phyloP scores from a whole-genome alignment of 2,329 filamentous ascomycete genomes.

The Colletotrichum endophyticum region DNA sequence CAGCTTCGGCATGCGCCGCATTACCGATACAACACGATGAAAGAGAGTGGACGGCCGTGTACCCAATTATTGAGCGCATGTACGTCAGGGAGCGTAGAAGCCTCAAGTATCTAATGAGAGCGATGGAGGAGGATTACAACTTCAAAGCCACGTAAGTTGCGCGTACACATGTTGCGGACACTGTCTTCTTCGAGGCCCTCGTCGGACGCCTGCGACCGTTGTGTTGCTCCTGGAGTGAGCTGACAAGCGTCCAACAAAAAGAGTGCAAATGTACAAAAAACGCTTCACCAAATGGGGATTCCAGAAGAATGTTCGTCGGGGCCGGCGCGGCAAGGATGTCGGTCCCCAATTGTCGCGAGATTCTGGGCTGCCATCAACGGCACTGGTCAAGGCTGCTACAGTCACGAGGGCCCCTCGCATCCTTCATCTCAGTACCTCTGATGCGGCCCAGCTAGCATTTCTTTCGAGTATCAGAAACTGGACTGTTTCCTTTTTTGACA shows the following conservation, averaged over 20 bases:
- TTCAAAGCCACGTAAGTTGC: slow-evolving; percentile 26
- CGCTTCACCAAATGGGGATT: slow-evolving; percentile 27
- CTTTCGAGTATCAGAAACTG: not conserved
- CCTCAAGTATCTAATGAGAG: slow-evolving; percentile 23
- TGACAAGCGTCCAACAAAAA: not conserved
- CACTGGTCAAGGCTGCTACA: not conserved
- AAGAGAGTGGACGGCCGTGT: slow-evolving; percentile 23
- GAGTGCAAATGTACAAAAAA: slow-evolving; percentile 29
- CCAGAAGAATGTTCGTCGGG: slow-evolving; percentile 19
- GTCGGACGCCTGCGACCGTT: not conserved
- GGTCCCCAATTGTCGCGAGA: not conserved
- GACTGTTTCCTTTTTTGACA: not conserved
- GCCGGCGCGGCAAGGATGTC: not conserved
- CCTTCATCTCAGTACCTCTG: not conserved
- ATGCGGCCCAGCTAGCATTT: not conserved
- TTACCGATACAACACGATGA: slow-evolving; percentile 14
- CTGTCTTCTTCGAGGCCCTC: not conserved
- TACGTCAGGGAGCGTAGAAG: slow-evolving; percentile 25
- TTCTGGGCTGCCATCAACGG: not conserved
- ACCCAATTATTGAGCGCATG: slow-evolving; percentile 24
- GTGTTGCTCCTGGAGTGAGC: not conserved
- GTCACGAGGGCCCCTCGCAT: not conserved
- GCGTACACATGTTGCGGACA: not conserved
- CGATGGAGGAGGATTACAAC: slow-evolving; percentile 22
- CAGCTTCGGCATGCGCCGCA: not conserved